A percentile compares a stretch with the other conserved stretches of the same genome.
Evolutionary conservation across 176 grass and related monocot species (phyloP).

Genomic region (Leersia perrieri): DNA sequence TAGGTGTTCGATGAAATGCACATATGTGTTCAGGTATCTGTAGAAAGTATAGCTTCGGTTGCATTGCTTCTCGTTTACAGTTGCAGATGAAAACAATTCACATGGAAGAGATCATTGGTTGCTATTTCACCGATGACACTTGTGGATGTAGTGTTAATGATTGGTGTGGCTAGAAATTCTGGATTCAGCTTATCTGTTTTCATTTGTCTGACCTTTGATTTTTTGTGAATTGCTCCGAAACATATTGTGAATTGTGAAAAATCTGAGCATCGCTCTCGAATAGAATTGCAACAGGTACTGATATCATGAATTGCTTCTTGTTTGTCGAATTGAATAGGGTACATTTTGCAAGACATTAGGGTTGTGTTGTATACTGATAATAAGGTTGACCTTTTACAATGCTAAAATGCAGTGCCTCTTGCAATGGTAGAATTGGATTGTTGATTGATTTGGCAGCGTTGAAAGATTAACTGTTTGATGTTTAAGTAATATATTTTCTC

Average conservation of each 20-base stretch:
- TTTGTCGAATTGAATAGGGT: background rate
- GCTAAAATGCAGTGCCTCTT: too few relatives aligned
- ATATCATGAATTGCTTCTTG: background rate
- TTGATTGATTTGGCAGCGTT: background rate
- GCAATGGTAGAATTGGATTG: background rate
- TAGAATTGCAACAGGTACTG: background rate
- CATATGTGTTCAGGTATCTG: background rate
- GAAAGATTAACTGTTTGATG: background rate
- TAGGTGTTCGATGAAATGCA: constrained; percentile 26
- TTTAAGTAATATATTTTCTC: background rate
- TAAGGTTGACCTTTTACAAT: too few relatives aligned
- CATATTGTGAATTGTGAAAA: background rate
- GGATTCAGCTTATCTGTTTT: background rate
- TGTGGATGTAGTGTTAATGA: background rate
- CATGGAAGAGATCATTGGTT: background rate
- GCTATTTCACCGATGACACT: too few relatives aligned
- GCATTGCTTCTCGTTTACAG: background rate
- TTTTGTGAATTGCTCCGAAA: background rate
- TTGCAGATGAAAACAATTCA: background rate
- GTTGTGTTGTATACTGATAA: too few relatives aligned
- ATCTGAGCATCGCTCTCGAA: background rate
- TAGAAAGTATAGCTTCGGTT: background rate
- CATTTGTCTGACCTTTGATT: too few relatives aligned
- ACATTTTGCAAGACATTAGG: background rate
- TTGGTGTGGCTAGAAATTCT: too few relatives aligned